Conservation (phyloP, 2,329 filamentous ascomycete species). For the Paracoccidioides lutzii region DNA sequence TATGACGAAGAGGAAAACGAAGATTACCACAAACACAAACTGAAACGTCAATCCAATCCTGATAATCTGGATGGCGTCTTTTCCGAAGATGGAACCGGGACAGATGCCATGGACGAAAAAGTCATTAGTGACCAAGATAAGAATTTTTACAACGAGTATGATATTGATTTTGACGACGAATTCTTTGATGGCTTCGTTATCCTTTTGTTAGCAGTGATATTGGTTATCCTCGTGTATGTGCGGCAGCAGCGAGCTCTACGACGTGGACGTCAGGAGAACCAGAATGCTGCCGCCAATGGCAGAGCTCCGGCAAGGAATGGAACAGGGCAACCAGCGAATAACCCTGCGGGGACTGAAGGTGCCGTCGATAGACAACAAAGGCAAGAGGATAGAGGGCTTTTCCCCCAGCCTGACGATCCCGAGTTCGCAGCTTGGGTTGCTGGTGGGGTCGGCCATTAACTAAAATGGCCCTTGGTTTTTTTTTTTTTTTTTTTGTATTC, state of each 20-base stretch:
- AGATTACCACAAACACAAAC: constrained; percentile 45
- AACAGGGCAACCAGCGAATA: constrained; percentile 10
- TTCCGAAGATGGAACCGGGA: constrained; percentile 12
- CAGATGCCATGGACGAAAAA: constrained; percentile 7
- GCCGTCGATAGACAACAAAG: constrained; percentile 14
- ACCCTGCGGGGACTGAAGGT: constrained; percentile 5
- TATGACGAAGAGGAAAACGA: constrained; percentile 49
- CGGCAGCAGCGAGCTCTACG: constrained; percentile 55
- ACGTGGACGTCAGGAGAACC: constrained; percentile 10
- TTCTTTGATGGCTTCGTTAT: constrained; percentile 77
- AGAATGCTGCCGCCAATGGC: constrained; percentile 3
- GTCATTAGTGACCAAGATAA: constrained; percentile 29
- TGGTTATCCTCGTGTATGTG: constrained; percentile 72
- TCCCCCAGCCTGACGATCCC: constrained; percentile 54
- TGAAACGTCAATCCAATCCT: constrained; percentile 36
- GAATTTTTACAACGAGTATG: constrained; percentile 48
- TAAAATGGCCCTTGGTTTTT: background rate
- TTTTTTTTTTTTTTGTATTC: background rate
- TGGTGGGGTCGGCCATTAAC: constrained; percentile 48
- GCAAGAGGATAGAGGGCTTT: constrained; percentile 41
- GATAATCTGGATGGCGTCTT: constrained; percentile 39
- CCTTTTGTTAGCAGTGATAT: constrained; percentile 57
- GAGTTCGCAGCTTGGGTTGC: constrained; percentile 56
- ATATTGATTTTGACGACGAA: constrained; percentile 57
- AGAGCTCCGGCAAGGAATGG: constrained; percentile 15